Conservation (phyloP, 208 protist genomes). For the Trypanosoma cruzi region DNA sequence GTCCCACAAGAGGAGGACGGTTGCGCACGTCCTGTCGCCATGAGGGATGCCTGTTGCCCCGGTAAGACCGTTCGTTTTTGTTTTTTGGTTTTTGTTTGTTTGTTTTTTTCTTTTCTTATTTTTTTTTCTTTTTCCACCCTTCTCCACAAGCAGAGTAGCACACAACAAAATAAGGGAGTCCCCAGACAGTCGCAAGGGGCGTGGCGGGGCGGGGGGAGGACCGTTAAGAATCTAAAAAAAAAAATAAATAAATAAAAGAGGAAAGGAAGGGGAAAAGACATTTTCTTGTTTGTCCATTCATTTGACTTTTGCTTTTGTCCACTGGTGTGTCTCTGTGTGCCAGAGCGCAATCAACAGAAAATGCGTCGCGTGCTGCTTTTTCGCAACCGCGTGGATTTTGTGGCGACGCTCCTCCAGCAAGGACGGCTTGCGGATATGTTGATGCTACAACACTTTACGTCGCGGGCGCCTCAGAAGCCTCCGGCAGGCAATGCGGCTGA, state of each 20-base stretch:
- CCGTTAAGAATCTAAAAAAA: too few relatives aligned
- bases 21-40: too few relatives aligned
- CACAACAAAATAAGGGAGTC: not conserved
- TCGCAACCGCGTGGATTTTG: constrained; percentile 54
- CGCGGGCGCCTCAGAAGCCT: not conserved
- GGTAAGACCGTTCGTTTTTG: too few relatives aligned
- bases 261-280: too few relatives aligned
- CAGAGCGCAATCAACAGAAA: not conserved
- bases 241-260: too few relatives aligned
- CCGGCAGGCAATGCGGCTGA: constrained; percentile 26
- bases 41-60: too few relatives aligned
- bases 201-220: too few relatives aligned
- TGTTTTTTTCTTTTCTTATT: not conserved
- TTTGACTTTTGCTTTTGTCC: constrained; percentile 4
- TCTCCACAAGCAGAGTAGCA: not conserved
- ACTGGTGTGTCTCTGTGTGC: not conserved
- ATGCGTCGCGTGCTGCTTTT: constrained; percentile 35
- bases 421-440: constrained; percentile 65
- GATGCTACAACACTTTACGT: constrained; percentile 68
- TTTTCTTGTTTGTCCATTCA: too few relatives aligned
- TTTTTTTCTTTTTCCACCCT: not conserved
- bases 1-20: too few relatives aligned
- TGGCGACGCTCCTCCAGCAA: constrained; percentile 62
- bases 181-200: not conserved
- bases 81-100: too few relatives aligned